These are phyloP conservation scores for Claviceps sp. DNA, from an alignment of 2,329 filamentous ascomycete genomes.

Conservation along the genomic window DNA sequence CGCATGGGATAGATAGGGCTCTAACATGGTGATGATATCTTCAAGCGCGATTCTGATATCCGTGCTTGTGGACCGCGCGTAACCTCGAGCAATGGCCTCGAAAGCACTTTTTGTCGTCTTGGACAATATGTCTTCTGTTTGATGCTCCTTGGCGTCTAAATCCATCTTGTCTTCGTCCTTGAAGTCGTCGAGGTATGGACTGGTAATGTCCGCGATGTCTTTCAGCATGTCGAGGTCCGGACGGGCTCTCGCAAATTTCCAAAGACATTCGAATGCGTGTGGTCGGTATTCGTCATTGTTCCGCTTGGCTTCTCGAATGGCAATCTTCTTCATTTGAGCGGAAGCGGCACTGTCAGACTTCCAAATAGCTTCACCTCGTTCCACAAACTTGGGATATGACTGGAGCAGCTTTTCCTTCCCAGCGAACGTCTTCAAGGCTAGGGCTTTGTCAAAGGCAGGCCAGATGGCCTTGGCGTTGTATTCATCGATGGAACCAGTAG, in stretches of 20 bases:
- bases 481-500: conserved; percentile 45
- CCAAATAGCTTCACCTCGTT: conserved; percentile 48
- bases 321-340: conserved; percentile 64
- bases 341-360: conserved; percentile 37
- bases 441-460: conserved; percentile 69
- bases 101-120: conserved; percentile 35
- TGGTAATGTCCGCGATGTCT: conserved; percentile 52
- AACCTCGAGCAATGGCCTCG: conserved; percentile 36
- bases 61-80: conserved; percentile 27
- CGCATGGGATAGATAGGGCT: conserved; percentile 24
- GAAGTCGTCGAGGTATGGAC: conserved; percentile 46
- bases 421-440: conserved; percentile 82
- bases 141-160: conserved; percentile 40
- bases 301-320: conserved; percentile 75
- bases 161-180: conserved; percentile 55
- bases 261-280: conserved; percentile 59
- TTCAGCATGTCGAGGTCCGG: conserved; percentile 57
- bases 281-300: conserved; percentile 78
- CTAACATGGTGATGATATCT: conserved; percentile 26
- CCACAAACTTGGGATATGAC: conserved; percentile 66
- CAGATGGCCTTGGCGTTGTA: conserved; percentile 54
- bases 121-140: conserved; percentile 29
- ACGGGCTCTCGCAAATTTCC: conserved; percentile 55
- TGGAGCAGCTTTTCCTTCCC: conserved; percentile 79
- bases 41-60: conserved; percentile 22